Conservation (phyloP, 169 alveolate species). For the Toxoplasma gondii region DNA sequence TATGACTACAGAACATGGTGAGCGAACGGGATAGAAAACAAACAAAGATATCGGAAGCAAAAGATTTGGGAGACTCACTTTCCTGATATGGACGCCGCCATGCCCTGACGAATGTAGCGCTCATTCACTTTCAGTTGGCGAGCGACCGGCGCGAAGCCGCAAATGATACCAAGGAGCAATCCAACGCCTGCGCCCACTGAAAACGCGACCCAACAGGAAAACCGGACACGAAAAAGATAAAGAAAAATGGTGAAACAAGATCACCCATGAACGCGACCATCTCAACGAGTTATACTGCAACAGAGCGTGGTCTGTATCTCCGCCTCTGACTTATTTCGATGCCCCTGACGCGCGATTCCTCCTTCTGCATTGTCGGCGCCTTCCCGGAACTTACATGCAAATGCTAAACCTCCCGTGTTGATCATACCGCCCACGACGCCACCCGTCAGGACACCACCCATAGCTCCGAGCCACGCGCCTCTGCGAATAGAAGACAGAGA, state of each 20-base stretch:
- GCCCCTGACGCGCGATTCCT: too few relatives aligned
- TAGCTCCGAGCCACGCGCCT: conserved; percentile 57
- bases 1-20: background rate
- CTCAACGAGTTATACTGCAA: background rate
- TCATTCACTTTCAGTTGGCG: conserved; percentile 74
- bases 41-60: background rate
- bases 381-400: conserved; percentile 29
- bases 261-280: background rate
- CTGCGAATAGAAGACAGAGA: conserved; percentile 6
- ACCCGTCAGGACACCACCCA: conserved; percentile 51
- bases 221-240: background rate
- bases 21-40: background rate
- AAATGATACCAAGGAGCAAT: conserved; percentile 70
- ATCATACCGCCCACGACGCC: conserved; percentile 29
- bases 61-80: background rate
- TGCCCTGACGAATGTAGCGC: conserved; percentile 74
- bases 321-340: too few relatives aligned
- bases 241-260: background rate
- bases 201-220: background rate
- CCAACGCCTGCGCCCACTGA: conserved; percentile 71
- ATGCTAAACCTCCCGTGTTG: conserved; percentile 1
- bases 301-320: too few relatives aligned
- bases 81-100: background rate
- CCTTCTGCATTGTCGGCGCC: background rate
- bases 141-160: conserved; percentile 75